phyloP scores from a whole-genome alignment of 495 filamentous ascomycete species.

The Copromyces sp. region DNA sequence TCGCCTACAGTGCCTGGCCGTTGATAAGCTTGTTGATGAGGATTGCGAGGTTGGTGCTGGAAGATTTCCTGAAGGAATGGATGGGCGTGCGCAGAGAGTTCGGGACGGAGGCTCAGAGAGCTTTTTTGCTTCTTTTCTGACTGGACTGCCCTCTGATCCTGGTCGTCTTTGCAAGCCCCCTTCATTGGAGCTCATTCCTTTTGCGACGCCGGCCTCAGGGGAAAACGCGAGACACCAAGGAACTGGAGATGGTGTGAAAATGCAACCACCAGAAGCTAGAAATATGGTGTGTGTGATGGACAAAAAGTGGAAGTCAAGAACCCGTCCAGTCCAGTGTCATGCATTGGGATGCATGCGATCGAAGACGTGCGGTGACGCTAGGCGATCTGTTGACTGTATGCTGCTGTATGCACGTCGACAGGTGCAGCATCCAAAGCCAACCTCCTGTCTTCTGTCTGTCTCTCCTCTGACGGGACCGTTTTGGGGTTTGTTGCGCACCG shows the following conservation, averaged over 20 bases:
- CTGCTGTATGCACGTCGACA: neutral
- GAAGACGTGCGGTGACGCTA: neutral
- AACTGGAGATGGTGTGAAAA: neutral
- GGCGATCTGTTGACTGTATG: neutral
- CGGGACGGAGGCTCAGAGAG: neutral
- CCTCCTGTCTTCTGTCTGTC: neutral
- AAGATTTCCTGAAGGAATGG: neutral
- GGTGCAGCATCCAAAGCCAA: neutral
- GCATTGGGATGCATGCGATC: neutral
- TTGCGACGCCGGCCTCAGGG: neutral
- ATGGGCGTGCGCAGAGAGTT: neutral
- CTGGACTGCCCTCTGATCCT: neutral
- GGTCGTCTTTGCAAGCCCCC: neutral
- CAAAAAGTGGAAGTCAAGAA: neutral
- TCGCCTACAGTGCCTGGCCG: neutral
- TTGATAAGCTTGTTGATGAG: neutral
- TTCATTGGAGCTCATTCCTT: neutral
- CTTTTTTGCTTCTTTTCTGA: neutral
- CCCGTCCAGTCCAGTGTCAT: neutral
- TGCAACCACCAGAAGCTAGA: neutral
- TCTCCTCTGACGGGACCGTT: neutral
- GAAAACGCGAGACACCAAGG: neutral
- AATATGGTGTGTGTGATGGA: neutral
- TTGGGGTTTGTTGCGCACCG: neutral
- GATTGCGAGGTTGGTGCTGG: neutral